Base-by-base conservation (phyloP, 2,329 filamentous ascomycete genomes). In the Myrmaecium sp. region DNA sequence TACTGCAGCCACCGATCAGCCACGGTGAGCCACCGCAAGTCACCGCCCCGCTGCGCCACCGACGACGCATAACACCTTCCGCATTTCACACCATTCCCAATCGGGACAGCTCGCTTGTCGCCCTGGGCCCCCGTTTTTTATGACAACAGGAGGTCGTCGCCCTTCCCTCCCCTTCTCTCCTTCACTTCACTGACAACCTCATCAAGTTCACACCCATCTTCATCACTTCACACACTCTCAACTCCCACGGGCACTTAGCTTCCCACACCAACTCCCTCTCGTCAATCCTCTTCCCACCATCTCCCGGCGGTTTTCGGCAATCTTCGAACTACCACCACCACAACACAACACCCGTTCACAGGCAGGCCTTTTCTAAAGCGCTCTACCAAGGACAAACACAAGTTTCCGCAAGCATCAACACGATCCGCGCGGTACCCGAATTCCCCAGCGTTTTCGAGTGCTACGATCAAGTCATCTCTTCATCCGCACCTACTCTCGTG, bases 251-350 rank as follows among this genome's bases (percentile, higher is more conserved):
- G 51, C 51, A 48, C 50, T 43, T 60, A 62, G 58, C 58, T 61
- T 52, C 57, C 57, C 58, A 59, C 41, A 36, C 49, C 52, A 57
- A 57, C 57, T 53, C 57, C 51, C 57, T 52, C 57, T 60, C 55
- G 51, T 52, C 57, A 60, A 62, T 39, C n/a, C 42, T 47, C 43
- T 52, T 58, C 57, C 57, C 47, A 42, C 56, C 55, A 54, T n/a
- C 46, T 42, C 41, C 43, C 45, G 54, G 53, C 54, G 54, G 55
- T 56, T 53, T 42, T 31, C 44, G 49, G 50, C 53, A 55, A 55
- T 38, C 43, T 44, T 40, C 39, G 31, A 41, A 39, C 30, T 31
- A 34, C 30, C 19, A 23, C 23, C 9, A 7, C 13, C 23, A 10
- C 13, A 16, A 14, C 7, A 33, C 29, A 30, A 23, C 37, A 42